Percentiles rank a stretch among this genome's conserved stretches.
Conservation (phyloP, 2,329 filamentous ascomycete genomes). For the Ploettnerulaceae sp. region DNA sequence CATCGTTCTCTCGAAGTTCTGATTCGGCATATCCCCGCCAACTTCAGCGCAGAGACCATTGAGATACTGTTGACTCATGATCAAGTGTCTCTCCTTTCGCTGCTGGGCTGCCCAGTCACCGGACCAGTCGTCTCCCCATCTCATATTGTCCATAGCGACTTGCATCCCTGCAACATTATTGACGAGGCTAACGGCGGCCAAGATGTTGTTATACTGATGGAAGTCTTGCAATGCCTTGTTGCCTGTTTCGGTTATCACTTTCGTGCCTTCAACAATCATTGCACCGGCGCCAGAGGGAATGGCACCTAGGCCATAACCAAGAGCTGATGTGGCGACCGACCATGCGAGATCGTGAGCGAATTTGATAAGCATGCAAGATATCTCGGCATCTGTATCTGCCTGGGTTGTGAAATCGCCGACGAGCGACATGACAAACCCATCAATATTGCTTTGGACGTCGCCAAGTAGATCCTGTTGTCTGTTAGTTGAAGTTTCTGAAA, state of each 20-base stretch:
- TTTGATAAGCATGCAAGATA: neutral
- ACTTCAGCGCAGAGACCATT: neutral
- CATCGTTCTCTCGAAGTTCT: neutral
- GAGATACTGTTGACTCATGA: neutral
- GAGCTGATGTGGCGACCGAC: neutral
- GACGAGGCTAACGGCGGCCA: neutral
- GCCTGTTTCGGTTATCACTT: neutral
- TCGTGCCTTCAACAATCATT: neutral
- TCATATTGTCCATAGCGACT: neutral
- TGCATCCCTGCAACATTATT: neutral
- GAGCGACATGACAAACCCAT: neutral
- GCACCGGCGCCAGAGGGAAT: neutral
- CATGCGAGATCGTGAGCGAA: neutral
- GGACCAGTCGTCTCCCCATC: neutral
- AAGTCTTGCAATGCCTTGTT: neutral
- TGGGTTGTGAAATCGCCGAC: slow-evolving; percentile 1
- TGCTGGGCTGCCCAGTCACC: neutral
- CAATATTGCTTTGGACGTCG: neutral
- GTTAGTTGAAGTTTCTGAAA: neutral
- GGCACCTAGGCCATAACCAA: neutral
- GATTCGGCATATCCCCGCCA: slow-evolving; percentile 3
- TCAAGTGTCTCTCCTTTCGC: neutral
- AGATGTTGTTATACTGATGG: neutral
- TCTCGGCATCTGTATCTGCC: neutral
- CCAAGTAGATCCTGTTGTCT: neutral